Evolutionary conservation across 164 flowering plant species (phyloP), one percentile per base, ranked within the genome.

Genomic region (Nelumbo lutea): DNA sequence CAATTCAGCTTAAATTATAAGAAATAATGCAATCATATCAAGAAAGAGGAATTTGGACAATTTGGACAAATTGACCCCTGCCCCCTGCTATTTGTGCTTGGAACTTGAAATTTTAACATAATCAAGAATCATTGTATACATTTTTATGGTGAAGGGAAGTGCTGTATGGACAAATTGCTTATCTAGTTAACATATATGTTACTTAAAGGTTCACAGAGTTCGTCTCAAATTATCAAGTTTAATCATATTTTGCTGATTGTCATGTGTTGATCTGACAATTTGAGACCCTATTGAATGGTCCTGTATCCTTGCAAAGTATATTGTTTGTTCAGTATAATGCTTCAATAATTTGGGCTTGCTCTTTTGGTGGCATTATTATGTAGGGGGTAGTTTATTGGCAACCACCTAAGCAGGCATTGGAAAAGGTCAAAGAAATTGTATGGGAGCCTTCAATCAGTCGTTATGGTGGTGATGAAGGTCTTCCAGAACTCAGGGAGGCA

Each of bases 401-500:
- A 71, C 95, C 95, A 42, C 95, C 95, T 1, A 78, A 83, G 71
- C 71, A 76, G 64, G 92, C 92, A 48, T 68, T 89, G 70, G 85
- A 87, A 3, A 89, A 83, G 81, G 89, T 83, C 8, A 79, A 83
- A 71, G 81, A 87, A 48, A 81, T 84, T 64, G 85, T 86, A 6
- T 79, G 79, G 83, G 88, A 87, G 6, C 89, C 91, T 73, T 68
- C 84, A 65, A 66, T 79, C 53, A 87, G 95, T 77, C 80, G 84
- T 15, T 89, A 89, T 79, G 92, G 95, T 68, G 83, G 84, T 59
- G 91, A 89, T 79, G 95, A 89, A 79, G 95, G 95, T 59, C 74
- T 89, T 43, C 88, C 89, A 53, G 84, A 85, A 73, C 89, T 89
- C 11, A 82, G 88, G 63, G 87, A 80, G 48, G 90, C 89, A 52